Base-by-base conservation (phyloP, 2,329 filamentous ascomycete genomes). In the Aureobasidium zeae region DNA sequence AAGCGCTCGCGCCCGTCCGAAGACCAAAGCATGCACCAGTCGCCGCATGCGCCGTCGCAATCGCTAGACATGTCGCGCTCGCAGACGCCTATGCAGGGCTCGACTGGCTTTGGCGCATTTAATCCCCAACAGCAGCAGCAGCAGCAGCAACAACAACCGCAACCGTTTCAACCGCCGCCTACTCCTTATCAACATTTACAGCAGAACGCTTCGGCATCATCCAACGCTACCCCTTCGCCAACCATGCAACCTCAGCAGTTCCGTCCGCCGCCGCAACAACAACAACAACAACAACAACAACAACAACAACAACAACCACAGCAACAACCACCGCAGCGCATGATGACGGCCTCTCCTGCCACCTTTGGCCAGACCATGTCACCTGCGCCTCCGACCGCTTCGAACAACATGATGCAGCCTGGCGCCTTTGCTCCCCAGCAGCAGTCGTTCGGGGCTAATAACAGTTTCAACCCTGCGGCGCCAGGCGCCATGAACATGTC, bases 261-360 rank as follows among this genome's bases (percentile, higher is more conserved):
- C 64, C 71, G 63, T 45, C 79, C 24, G 77, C 83, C 57, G 74
- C n/a, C n/a, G n/a, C n/a, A n/a, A n/a, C n/a, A n/a, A n/a, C n/a
- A n/a, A n/a, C n/a, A n/a, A n/a, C n/a, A n/a, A n/a, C n/a, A n/a
- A n/a, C n/a, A n/a, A n/a, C n/a, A n/a, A n/a, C n/a, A n/a, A n/a
- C n/a, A n/a, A n/a, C n/a, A n/a, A n/a, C n/a, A n/a, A n/a, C n/a
- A n/a, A n/a, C n/a, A n/a, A n/a, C n/a, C n/a, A n/a, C n/a, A n/a
- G n/a, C 36, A 39, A 4, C 80, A 81, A 28, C 84, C 87, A 59
- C 73, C 60, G 11, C 63, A 66, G 51, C 55, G 87, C 57, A 86
- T 96, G 62, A 83, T 87, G 52, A 95, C 89, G 33, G 83, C 86
- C 31, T 96, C 91, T 22, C 89, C 91, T 3, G 89, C 91, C 62